Base-by-base conservation (phyloP, 1,139 yeast species). In the Arxiozyma slooffiae region DNA sequence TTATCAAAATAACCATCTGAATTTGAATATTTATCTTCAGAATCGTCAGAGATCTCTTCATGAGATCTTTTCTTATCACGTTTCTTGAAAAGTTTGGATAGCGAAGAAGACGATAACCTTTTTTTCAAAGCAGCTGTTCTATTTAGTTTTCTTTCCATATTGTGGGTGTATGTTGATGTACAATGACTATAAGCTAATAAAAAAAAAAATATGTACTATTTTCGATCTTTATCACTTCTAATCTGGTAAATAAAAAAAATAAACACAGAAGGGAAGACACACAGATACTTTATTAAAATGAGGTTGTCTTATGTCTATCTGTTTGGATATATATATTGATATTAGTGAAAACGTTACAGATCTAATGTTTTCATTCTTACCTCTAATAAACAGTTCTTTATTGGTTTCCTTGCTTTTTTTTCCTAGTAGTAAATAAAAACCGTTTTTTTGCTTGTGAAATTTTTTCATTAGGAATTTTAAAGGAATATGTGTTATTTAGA, bases 11-110 rank as follows among this genome's bases (percentile, higher is more conserved):
- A 40, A 8, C 17, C 40, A 9, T 41, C 44, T 30, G 41, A 18
- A 17, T 34, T 22, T 20, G n/a, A 18, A 26, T 23, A 7, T 7
- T n/a, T 38, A 5, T 36, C 46, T 37, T 44, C 46, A 23, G 46
- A 44, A 21, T 26, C 45, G 17, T 50, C 50, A 21, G 44, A 44
- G 38, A 57, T 59, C 14, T 55, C 53, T 18, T 53, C 51, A 24
- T 42, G 45, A 24, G 48, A 47, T 38, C 64, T 55, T 49, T 61
- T 57, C 48, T 60, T 37, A 55, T 56, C 48, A 38, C 42, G 38
- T 44, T 59, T 50, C 48, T 63, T 60, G 54, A 64, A 64, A 51
- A 64, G 55, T 41, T 64, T 64, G 18, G 63, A 59, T 43, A 64
- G 52, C 37, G 67, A 62, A 22, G 65, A 54, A 44, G 55, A 54